phyloP scores from a whole-genome alignment of 2,329 filamentous ascomycete genomes.

The Colletotrichum sp. region DNA sequence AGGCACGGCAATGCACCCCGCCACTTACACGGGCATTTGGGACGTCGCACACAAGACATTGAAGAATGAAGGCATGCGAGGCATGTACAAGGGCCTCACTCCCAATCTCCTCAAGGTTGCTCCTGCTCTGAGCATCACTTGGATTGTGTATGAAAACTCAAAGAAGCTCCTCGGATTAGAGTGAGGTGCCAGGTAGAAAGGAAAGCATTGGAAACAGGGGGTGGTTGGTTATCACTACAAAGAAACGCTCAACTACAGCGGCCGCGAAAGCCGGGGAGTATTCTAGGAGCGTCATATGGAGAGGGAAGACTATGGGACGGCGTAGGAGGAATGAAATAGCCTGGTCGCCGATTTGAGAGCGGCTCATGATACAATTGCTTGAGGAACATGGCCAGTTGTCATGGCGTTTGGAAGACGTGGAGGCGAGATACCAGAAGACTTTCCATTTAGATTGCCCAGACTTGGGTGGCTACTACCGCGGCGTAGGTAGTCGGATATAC shows the following conservation, averaged over 20 bases:
- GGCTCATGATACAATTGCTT: constrained; percentile 1
- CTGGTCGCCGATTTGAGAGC: not conserved
- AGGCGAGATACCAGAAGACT: constrained; percentile 18
- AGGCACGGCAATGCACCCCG: constrained; percentile 88
- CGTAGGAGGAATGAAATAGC: not conserved
- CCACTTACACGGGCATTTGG: constrained; percentile 88
- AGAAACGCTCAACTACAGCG: not conserved
- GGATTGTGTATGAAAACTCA: constrained; percentile 90
- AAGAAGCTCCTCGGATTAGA: constrained; percentile 72
- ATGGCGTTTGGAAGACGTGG: constrained; percentile 17
- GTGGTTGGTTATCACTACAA: not conserved
- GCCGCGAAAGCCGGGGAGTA: not conserved
- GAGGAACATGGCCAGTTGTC: not conserved
- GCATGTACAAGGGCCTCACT: constrained; percentile 92
- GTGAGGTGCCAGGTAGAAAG: constrained; percentile 26
- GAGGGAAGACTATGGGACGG: not conserved
- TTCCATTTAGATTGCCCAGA: constrained; percentile 5
- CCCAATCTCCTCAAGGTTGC: constrained; percentile 97
- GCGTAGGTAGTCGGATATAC: not conserved
- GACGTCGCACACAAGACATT: constrained; percentile 89
- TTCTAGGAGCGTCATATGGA: not conserved
- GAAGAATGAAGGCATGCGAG: constrained; percentile 80
- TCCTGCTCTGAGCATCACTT: constrained; percentile 93
- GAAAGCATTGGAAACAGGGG: not conserved
- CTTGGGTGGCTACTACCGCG: not conserved